These are phyloP conservation scores for Candida glucosophila DNA, from an alignment of 1,139 yeast species.

Conservation along the genomic window DNA sequence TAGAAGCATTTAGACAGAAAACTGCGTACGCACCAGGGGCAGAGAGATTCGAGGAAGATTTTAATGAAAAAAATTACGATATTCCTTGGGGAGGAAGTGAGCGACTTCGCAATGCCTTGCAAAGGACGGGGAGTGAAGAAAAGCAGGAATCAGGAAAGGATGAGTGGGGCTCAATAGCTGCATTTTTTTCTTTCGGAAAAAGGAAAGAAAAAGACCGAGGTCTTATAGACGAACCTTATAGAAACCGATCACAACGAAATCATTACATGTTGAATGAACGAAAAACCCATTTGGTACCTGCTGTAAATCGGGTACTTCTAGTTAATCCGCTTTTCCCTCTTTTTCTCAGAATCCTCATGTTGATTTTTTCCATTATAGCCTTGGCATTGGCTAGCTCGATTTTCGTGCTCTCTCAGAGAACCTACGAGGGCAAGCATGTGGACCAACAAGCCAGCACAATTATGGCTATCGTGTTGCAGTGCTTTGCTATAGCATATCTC, in stretches of 20 bases:
- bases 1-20: constrained; percentile 29
- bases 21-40: constrained; percentile 24
- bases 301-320: constrained; percentile 48
- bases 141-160: too few species aligned
- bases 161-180: too few species aligned
- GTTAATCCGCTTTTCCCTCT: constrained; percentile 79
- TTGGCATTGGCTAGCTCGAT: constrained; percentile 64
- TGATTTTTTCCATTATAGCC: constrained; percentile 52
- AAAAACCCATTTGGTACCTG: constrained; percentile 58
- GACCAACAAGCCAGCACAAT: constrained; percentile 83
- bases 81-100: constrained; percentile 68
- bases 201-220: too few species aligned
- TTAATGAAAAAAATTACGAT: constrained; percentile 16
- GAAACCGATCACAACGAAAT: constrained; percentile 48
- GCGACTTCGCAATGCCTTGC: constrained; percentile 46
- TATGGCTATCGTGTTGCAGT: constrained; percentile 83
- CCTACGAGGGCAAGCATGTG: constrained; percentile 33
- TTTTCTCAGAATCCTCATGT: constrained; percentile 60
- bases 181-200: too few species aligned
- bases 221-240: constrained; percentile 22
- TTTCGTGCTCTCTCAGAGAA: constrained; percentile 36
- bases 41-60: constrained; percentile 15
- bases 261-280: constrained; percentile 64
- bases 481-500: constrained; percentile 69
- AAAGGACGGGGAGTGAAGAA: too few species aligned